A percentile compares a stretch with the other conserved stretches of the same genome.
Conservation (phyloP, 345 rosid genomes). For the Euphorbia peplus region DNA sequence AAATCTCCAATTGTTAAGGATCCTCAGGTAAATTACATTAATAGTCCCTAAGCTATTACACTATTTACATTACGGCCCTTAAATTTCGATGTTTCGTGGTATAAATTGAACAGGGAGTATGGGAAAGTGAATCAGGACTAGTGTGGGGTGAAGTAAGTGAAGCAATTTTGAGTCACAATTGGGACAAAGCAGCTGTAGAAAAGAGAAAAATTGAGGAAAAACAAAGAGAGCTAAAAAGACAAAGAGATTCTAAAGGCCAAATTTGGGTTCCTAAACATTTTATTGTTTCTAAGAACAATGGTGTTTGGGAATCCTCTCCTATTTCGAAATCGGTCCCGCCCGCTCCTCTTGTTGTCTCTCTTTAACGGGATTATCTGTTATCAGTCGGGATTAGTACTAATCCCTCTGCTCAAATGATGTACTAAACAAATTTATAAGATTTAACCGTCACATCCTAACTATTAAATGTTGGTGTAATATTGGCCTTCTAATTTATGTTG, state of each 20-base stretch:
- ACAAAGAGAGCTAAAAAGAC: slow-evolving; percentile 49
- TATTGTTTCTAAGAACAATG: slow-evolving; percentile 38
- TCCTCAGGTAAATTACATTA: too few relatives aligned
- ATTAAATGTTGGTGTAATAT: too few relatives aligned
- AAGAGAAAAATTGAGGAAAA: slow-evolving; percentile 42
- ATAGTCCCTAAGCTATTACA: too few relatives aligned
- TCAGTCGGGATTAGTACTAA: too few relatives aligned
- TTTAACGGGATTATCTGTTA: neutral
- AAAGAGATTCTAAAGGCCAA: slow-evolving; percentile 43
- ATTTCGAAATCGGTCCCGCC: slow-evolving; percentile 25
- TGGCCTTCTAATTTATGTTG: too few relatives aligned
- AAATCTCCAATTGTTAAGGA: slow-evolving; percentile 58
- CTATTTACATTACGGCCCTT: too few relatives aligned
- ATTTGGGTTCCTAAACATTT: slow-evolving; percentile 74
- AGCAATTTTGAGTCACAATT: slow-evolving; percentile 51
- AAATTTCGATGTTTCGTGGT: neutral
- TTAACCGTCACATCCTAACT: too few relatives aligned
- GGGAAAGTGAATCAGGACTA: slow-evolving; percentile 53
- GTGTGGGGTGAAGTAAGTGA: slow-evolving; percentile 71
- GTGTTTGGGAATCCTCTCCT: slow-evolving; percentile 63
- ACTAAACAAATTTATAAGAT: too few relatives aligned
- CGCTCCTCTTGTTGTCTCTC: slow-evolving; percentile 13
- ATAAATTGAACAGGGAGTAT: slow-evolving; percentile 46
- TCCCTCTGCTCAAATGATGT: too few relatives aligned
- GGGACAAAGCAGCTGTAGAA: slow-evolving; percentile 70